phyloP scores from a whole-genome alignment of 208 protist species.

The Acanthamoeba polyphaga region DNA sequence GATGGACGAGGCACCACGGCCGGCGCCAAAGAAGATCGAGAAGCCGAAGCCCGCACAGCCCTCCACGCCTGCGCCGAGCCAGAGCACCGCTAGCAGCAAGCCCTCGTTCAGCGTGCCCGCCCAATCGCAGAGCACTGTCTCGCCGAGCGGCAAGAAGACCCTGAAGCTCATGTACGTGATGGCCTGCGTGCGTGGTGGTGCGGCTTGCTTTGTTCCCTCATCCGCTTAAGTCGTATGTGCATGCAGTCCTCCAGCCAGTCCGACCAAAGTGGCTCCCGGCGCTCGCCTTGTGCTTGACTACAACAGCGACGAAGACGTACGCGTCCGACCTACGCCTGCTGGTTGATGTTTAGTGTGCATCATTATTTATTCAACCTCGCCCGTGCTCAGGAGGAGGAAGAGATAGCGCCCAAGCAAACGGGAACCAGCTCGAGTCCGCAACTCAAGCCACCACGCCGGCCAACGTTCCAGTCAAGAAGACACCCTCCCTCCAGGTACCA shows the following conservation, averaged over 20 bases:
- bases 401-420: neutral
- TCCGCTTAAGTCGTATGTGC: too few species aligned
- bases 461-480: neutral
- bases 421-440: neutral
- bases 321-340: neutral
- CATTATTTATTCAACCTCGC: too few species aligned
- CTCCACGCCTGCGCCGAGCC: neutral
- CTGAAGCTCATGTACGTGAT: neutral
- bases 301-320: conserved; percentile 19
- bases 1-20: neutral
- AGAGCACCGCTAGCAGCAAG: neutral
- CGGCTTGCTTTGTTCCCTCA: too few species aligned
- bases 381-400: neutral
- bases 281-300: neutral
- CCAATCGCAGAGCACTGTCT: neutral
- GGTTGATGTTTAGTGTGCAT: too few species aligned
- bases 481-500: neutral
- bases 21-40: neutral
- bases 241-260: neutral
- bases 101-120: neutral
- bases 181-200: neutral
- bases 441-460: neutral
- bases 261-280: neutral
- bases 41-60: neutral
- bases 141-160: conserved; percentile 5